Conservation (phyloP, 345 rosid species). For the Brassica rapa region DNA sequence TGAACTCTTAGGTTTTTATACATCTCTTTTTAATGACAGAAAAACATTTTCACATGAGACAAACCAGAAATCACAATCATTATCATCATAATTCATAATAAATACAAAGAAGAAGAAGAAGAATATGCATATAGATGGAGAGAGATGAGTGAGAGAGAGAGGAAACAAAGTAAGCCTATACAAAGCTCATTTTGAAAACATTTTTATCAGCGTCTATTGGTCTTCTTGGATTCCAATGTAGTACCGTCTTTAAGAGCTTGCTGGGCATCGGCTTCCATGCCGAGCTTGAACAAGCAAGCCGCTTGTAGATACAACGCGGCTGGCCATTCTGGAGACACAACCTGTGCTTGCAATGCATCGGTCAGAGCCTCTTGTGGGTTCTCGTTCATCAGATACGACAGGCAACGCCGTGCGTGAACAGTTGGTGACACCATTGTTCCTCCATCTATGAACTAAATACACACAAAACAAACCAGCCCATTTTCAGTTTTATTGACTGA, state of each 20-base stretch:
- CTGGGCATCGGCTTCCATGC: constrained; percentile 87
- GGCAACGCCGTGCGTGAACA: constrained; percentile 84
- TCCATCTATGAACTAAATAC: constrained; percentile 78
- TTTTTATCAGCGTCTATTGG: constrained; percentile 31
- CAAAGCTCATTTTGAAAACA: constrained; percentile 23
- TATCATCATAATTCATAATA: constrained; percentile 9
- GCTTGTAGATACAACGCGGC: constrained; percentile 92
- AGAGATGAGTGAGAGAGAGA: constrained; percentile 3
- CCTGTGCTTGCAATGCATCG: constrained; percentile 89
- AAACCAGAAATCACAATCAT: constrained; percentile 20
- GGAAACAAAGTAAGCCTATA: constrained; percentile 34
- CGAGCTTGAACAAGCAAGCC: constrained; percentile 78
- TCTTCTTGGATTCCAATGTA: constrained; percentile 66
- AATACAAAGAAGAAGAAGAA: constrained; percentile 17
- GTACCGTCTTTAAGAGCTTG: constrained; percentile 88
- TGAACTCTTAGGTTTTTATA: neutral
- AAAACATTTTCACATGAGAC: constrained; percentile 18
- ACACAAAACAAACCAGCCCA: constrained; percentile 1
- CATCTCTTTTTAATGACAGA: neutral
- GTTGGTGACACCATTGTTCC: constrained; percentile 97
- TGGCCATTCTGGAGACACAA: constrained; percentile 85
- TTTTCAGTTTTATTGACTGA: neutral
- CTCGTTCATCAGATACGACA: constrained; percentile 72
- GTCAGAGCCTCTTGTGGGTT: constrained; percentile 79
- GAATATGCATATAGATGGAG: constrained; percentile 14